Base-by-base conservation (phyloP, 176 grass and related monocot species). In the Hsuehochloa calcarea region DNA sequence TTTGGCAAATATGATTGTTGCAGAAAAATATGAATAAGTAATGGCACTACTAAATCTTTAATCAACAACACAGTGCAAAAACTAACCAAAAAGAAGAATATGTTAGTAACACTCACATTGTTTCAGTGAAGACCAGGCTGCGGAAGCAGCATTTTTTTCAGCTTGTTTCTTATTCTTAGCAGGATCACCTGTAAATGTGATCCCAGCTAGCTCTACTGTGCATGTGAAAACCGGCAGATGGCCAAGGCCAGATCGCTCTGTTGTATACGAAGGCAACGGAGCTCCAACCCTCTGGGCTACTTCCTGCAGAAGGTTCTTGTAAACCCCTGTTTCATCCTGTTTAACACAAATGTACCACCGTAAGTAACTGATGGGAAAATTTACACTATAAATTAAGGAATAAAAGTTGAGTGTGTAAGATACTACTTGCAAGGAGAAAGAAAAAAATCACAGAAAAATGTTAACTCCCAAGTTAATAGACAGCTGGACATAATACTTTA, bases 111-210 rank as follows among this genome's bases (percentile, higher is more conserved):
- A 79, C 93, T 92, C 65, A 99, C 97, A 91, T 92, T 89, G 97
- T 92, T 91, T 99, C 37, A 96, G 86, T 41, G 97, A 90, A 72
- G 88, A 85, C 97, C 97, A 96, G 69, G 97, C 97, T 3, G 91
- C 88, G 35, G 93, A 93, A 45, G 97, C 93, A 31, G 97, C 91
- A 89, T 99, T 96, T 72, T 99, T 99, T 68, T 99, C 93, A 79
- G 93, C 93, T 58, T 99, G 97, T 65, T 99, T 99, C 88, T 99
- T 96, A 66, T 96, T 99, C 77, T 99, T 96, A 75, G 93, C 97
- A 52, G 82, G 86, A 74, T 96, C 97, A 44, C 93, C 97, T 0
- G 88, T 92, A 68, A 99, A 99, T 68, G 68, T 94, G 56, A 96
- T 92, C 72, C 88, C 97, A 52, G 97, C 97, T 70, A 96, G 85